Base-by-base conservation (phyloP, 2,329 filamentous ascomycete species). In the Diaporthe batatas region DNA sequence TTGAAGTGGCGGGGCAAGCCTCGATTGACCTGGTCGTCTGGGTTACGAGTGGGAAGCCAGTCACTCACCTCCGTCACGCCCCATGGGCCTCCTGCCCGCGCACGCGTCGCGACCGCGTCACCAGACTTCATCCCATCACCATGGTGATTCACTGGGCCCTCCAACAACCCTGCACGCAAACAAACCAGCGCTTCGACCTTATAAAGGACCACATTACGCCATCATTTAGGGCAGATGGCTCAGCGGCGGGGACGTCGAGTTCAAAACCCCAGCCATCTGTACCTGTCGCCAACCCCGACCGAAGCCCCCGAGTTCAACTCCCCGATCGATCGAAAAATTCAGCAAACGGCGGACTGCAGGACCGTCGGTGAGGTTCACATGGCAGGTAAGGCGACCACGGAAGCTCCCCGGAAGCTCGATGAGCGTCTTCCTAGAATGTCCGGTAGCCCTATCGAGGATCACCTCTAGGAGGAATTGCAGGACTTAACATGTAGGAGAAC, bases 221-320 rank as follows among this genome's bases (percentile, higher is more conserved):
- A 39, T 7, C 6, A 11, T 6, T 8, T 32, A 67, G 62, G 62
- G 62, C 7, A 23, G 23, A 21, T 67, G 47, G 62, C 29, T 29
- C 25, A 67, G 47, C 12, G 62, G 62, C 49, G 36, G 62, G 44
- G 47, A 51, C 62, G 62, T 32, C 44, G 51, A 65, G 29, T 25
- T 5, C 44, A 10, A n/a, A 65, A 65, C 39, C 39, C 39, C 14
- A 18, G 21, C 29, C 29, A 36, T 49, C 62, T 67, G 39, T 14
- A 29, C 44, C 62, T 67, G 32, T 21, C 62, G 32, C 62, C 62
- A 67, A 25, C 11, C 47, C 62, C 62, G 44, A 67, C 32, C 62
- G 44, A 36, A 36, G 32, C 10, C 62, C 62, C 62, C 62, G 47
- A 39, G 44, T 65, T 65, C 58, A 64, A 64, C 10, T 64, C 58